A percentile compares a stretch with the other conserved stretches of the same genome.
Conservation (phyloP, 2,329 filamentous ascomycete genomes). For the Epichloe glyceriae region DNA sequence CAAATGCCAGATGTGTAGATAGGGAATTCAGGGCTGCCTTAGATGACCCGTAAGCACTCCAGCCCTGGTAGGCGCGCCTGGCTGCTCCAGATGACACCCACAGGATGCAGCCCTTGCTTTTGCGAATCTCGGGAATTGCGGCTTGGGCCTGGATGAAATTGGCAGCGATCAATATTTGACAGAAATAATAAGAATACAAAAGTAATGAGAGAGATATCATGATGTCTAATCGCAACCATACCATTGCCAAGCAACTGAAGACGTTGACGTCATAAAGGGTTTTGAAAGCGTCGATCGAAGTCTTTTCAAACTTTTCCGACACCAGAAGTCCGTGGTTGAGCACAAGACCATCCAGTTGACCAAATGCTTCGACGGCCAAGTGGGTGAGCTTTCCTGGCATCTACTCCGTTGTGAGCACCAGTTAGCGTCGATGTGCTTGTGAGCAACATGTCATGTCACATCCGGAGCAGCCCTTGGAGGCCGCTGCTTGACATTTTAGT, state of each 20-base stretch:
- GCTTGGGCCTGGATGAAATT: slow-evolving; percentile 48
- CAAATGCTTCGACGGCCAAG: slow-evolving; percentile 54
- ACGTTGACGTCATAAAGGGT: slow-evolving; percentile 71
- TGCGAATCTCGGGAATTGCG: slow-evolving; percentile 54
- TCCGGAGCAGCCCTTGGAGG: no score
- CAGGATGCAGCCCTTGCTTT: slow-evolving; percentile 56
- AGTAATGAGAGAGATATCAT: neutral
- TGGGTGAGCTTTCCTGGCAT: slow-evolving; percentile 50
- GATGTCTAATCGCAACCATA: slow-evolving; percentile 28
- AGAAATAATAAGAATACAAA: neutral
- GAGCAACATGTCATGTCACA: neutral
- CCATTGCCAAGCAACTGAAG: slow-evolving; percentile 68
- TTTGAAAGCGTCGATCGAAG: slow-evolving; percentile 62
- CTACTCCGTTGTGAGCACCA: slow-evolving; percentile 16
- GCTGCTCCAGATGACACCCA: slow-evolving; percentile 74
- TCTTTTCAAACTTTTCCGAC: slow-evolving; percentile 60
- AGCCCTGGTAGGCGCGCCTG: slow-evolving; percentile 49
- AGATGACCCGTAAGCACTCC: slow-evolving; percentile 70
- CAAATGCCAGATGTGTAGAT: slow-evolving; percentile 55
- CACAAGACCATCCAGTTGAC: slow-evolving; percentile 65
- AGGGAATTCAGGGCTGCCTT: slow-evolving; percentile 80
- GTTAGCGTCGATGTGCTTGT: neutral
- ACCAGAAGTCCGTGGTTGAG: slow-evolving; percentile 77
- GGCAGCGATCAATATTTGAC: neutral
- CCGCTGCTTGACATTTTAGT: no score